Base-by-base conservation (phyloP, 768 basidiomycete genomes). In the Hemileccinum impolitum region DNA sequence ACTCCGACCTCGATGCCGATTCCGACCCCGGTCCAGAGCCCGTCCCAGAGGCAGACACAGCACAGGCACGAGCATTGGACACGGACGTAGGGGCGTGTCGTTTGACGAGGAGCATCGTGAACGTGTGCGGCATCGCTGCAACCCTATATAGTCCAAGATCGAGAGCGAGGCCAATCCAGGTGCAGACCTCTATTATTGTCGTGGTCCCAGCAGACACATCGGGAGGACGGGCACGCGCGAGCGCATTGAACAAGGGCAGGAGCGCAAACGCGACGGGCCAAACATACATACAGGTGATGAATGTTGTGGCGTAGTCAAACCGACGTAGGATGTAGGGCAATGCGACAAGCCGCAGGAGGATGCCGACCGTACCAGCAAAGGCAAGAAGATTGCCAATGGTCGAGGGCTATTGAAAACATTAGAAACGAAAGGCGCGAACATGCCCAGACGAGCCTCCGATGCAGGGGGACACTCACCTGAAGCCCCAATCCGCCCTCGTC, bases 41-140 rank as follows among this genome's bases (percentile, higher is more conserved):
- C 8, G 11, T 30, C 11, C 11, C 28, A 12, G 28, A 30, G 8
- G 2, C 28, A 8, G 28, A 30, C 11, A 30, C 28, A 30, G 11
- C 28, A 8, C 28, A n/a, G n/a, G n/a, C n/a, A n/a, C n/a, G 28
- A 8, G 9, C 28, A 12, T 30, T 30, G 8, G 28, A 30, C 28
- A 70, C 64, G 4, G 18, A 68, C 21, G 77, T n/a, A 12, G 46
- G 80, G 0, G 78, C 69, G 39, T 73, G 62, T 47, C 78, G 71
- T 51, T 79, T 82, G 43, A 78, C 71, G 18, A 85, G 67, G 39
- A 85, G 75, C 71, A 85, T 78, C 57, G 72, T 81, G 38, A 80
- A 62, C 3, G 81, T 86, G 0, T 42, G 38, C 3, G 54, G 59
- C n/a, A 57, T 53, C 6, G 43, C 35, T 14, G 28, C 58, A 2